A percentile compares a stretch with the other conserved stretches of the same genome.
These are phyloP conservation scores for Magnusiomyces ingens DNA, from an alignment of 1,139 yeast genomes.

Conservation along the genomic window DNA sequence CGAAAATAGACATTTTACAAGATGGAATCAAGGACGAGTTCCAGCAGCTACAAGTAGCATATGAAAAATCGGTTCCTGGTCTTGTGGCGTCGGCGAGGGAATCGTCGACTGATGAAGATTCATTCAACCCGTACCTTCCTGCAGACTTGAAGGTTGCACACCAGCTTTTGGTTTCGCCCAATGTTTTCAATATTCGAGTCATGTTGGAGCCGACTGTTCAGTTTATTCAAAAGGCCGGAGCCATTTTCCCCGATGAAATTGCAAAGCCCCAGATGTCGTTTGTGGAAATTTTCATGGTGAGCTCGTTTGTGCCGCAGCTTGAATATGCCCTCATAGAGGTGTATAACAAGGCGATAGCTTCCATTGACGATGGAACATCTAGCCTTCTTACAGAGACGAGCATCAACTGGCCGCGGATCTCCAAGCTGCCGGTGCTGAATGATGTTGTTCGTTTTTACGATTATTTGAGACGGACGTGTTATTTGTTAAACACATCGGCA, in stretches of 20 bases:
- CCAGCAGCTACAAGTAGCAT: slow-evolving; percentile 24
- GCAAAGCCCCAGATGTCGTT: slow-evolving; percentile 37
- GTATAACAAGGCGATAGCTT: slow-evolving; percentile 30
- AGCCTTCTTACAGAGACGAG: slow-evolving; percentile 10
- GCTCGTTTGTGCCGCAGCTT: slow-evolving; percentile 57
- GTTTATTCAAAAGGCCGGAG: slow-evolving; percentile 47
- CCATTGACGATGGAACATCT: slow-evolving; percentile 5
- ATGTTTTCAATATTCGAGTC: slow-evolving; percentile 76
- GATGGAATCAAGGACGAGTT: slow-evolving; percentile 25
- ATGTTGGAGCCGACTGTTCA: slow-evolving; percentile 55
- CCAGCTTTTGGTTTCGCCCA: slow-evolving; percentile 64
- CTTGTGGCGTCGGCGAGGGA: slow-evolving; percentile 26
- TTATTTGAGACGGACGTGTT: slow-evolving; percentile 28
- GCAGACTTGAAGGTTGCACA: slow-evolving; percentile 32
- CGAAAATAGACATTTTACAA: slow-evolving; percentile 24
- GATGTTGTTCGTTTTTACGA: slow-evolving; percentile 27
- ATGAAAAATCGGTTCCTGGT: slow-evolving; percentile 35
- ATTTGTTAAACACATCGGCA: slow-evolving; percentile 31
- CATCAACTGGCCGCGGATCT: slow-evolving; percentile 25
- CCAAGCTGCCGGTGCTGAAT: slow-evolving; percentile 31
- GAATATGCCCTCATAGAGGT: slow-evolving; percentile 46
- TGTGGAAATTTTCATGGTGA: slow-evolving; percentile 58
- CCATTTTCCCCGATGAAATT: slow-evolving; percentile 30
- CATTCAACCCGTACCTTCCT: slow-evolving; percentile 17
- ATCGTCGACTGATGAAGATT: slow-evolving; percentile 6